Base-by-base conservation (phyloP, 163 green algal genomes). In the Prototheca cutis region DNA sequence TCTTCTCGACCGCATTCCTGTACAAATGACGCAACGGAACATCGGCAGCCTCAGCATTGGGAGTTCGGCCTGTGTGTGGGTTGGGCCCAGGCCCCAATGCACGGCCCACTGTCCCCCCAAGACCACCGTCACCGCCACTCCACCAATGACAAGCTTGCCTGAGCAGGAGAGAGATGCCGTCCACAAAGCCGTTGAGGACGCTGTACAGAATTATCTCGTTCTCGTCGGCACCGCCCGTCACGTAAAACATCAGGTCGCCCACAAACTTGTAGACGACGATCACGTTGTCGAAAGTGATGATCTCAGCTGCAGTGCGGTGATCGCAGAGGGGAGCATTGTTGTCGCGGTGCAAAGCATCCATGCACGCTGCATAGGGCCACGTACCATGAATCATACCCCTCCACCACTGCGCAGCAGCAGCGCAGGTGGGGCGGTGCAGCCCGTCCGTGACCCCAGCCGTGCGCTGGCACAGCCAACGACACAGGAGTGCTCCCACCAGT, bases 161-260 rank as follows among this genome's bases (percentile, higher is more conserved):
- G 31, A 97, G 72, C n/a, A 97, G 73, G 34, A 93, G 72, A 2
- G 81, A 86, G 18, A 96, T 73, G n/a, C 85, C 84, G 60, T 99
- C 93, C 84, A 93, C 67, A 97, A 93, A 8, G 68, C 59, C 48
- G 5, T 28, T 51, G 34, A 98, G 78, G 6, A 96, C 91, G 31
- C 74, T 74, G 49, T 75, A 80, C 25, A 98, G 63, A 8, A 97
- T 83, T 21, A 99, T 77, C 78, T 99, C 93, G 60, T 98, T 99
- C 66, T 99, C 93, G 27, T 95, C 84, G 33, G 84, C 71, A n/a
- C 72, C 75, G 5, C 87, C 93, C 1, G 87, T 94, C 19, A 96
- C 87, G 66, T 93, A 97, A 65, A 99, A 98, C 75, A 94, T 90
- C 28, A 99, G 81, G 76, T 99, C 93, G 2, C 81, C 80, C n/a